A percentile compares a stretch with the other conserved stretches of the same genome.
Conservation (phyloP, 129 eudicot genomes). For the Artemisia tridentata region DNA sequence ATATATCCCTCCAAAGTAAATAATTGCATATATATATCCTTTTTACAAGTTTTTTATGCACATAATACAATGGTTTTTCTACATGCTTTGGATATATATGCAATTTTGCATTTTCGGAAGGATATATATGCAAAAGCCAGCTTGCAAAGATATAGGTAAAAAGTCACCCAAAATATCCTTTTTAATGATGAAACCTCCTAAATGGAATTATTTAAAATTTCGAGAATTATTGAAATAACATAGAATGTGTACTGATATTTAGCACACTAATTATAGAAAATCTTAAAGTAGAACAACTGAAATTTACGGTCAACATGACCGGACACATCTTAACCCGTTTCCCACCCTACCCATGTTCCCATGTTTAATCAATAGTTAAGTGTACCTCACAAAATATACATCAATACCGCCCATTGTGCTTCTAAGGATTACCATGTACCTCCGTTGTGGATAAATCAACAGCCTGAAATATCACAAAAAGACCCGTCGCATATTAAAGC, state of each 20-base stretch:
- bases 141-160: not conserved
- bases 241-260: not conserved
- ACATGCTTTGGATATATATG: no score
- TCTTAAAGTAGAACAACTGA: no score
- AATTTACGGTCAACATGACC: no score
- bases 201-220: not conserved
- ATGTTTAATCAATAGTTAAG: not conserved
- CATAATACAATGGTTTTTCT: no score
- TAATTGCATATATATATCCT: no score
- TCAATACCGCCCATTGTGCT: constrained; percentile 99
- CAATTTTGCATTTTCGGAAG: no score
- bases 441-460: constrained; percentile 90
- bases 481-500: constrained; percentile 17
- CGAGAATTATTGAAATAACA: not conserved
- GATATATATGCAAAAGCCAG: no score
- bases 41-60: no score
- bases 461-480: constrained; percentile 42
- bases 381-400: constrained; percentile 96
- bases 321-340: no score
- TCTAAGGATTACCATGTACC: constrained; percentile 94
- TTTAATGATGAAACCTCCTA: not conserved
- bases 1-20: no score
- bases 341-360: not conserved
- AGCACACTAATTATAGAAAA: no score
- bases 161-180: not conserved